Evolutionary conservation across 352 stramenopile genomes (phyloP).

Genomic region (Detonula confervacea): DNA sequence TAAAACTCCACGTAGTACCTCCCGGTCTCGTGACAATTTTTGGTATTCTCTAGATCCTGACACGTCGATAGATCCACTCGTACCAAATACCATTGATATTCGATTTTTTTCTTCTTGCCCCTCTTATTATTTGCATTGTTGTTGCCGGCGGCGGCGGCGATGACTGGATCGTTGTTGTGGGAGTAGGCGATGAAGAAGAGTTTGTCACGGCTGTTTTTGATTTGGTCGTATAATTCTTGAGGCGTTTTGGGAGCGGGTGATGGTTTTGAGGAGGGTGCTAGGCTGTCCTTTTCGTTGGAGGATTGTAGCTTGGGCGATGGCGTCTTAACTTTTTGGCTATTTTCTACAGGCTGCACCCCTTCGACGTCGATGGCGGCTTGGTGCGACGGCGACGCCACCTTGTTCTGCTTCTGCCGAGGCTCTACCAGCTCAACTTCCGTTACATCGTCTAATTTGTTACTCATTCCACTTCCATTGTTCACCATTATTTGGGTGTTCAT

Average conservation of each 20-base stretch:
- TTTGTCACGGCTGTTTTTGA: constrained; percentile 35
- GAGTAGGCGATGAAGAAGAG: constrained; percentile 48
- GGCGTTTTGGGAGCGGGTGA: background rate
- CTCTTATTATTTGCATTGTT: background rate
- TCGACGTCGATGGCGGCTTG: background rate
- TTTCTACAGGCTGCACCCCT: background rate
- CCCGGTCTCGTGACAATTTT: constrained; percentile 29
- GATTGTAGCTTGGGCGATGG: background rate
- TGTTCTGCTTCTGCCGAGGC: no score
- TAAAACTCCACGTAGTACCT: constrained; percentile 57
- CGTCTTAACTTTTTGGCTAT: background rate
- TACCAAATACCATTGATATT: constrained; percentile 41
- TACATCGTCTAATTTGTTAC: no score
- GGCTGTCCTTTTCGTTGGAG: background rate
- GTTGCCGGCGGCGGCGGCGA: no score
- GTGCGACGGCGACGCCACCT: no score
- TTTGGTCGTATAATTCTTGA: constrained; percentile 31
- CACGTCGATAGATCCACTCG: constrained; percentile 45
- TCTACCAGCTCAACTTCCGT: no score
- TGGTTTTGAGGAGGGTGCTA: background rate
- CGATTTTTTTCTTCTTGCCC: constrained; percentile 8
- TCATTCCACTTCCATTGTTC: no score
- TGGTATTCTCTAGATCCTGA: constrained; percentile 2
- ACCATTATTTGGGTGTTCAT: no score
- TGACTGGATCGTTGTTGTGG: background rate